Evolutionary conservation across 768 basidiomycete species (phyloP), one percentile per base, ranked within the genome.

Genomic region (Lactarius indigo): DNA sequence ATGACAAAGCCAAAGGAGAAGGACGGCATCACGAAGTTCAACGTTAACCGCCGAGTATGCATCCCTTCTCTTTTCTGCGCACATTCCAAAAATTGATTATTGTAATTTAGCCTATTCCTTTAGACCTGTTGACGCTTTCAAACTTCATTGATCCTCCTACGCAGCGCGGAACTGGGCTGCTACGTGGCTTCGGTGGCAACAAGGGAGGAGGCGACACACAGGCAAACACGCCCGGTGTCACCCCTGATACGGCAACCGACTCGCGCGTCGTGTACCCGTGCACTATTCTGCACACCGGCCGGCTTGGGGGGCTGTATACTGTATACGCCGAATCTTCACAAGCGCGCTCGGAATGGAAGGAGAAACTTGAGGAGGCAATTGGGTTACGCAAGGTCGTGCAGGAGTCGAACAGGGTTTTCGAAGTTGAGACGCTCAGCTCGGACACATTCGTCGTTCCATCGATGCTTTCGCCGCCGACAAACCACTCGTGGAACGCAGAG

Each of bases 381-480:
- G 90, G 88, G 10, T 74, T 96, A 64, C 85, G 96, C 55, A 88
- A 85, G 72, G 87, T 90, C 39, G 93, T 95, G 33, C 91, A 96
- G 74, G 96, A 98, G 74, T 90, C 91, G 30, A 95, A 94, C 77
- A 94, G 94, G 80, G 93, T 93, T 20, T 97, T 98, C 71, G 95
- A 98, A 78, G 84, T 95, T 65, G 92, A 93, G 73, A 92, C 91
- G 2, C 81, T 97, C 63, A 96, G 94, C 74, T 81, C 86, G 23
- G 93, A 96, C 72, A 95, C 93, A 0, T 97, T 97, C 81, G 77
- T 90, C 57, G 84, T 92, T 26, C 91, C 92, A 0, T 84, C 88
- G 1, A 79, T 89, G 64, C 78, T 83, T 52, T 79, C 81, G 39
- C 64, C 74, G 0, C 59, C 71, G 31, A 67, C 70, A n/a, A 71